phyloP scores from a whole-genome alignment of 2,329 filamentous ascomycete genomes.

The Aspergillus pseudotamarii region DNA sequence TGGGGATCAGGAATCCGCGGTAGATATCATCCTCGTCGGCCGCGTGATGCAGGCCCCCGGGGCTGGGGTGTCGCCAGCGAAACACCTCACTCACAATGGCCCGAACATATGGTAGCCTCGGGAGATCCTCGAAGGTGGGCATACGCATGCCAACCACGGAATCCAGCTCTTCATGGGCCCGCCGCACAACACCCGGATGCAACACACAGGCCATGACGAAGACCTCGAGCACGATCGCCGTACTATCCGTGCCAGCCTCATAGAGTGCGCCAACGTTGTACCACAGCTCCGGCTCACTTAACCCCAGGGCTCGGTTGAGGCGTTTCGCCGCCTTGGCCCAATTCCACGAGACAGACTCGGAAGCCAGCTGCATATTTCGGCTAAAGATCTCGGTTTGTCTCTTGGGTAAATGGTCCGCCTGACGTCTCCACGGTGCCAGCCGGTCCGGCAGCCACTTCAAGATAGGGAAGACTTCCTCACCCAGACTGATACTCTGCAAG shows the following conservation, averaged over 20 bases:
- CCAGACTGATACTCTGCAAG: constrained; percentile 31
- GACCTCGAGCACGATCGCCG: constrained; percentile 8
- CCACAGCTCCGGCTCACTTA: constrained; percentile 6
- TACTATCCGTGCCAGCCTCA: constrained; percentile 10
- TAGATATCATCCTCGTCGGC: constrained; percentile 50
- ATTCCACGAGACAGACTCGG: constrained; percentile 1
- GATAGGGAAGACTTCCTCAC: constrained; percentile 7
- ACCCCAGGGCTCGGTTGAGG: background rate
- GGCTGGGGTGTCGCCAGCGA: constrained; percentile 44
- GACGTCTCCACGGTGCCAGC: constrained; percentile 5
- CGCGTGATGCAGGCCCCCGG: constrained; percentile 50
- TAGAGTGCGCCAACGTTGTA: constrained; percentile 6
- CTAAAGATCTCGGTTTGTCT: background rate
- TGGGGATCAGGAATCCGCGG: constrained; percentile 50
- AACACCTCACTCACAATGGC: constrained; percentile 34
- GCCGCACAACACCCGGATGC: constrained; percentile 38
- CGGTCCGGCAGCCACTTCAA: constrained; percentile 6
- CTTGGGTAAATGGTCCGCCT: background rate
- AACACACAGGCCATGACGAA: constrained; percentile 28
- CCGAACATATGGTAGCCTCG: constrained; percentile 32
- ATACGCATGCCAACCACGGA: constrained; percentile 32
- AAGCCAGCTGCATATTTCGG: constrained; percentile 1
- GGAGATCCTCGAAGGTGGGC: constrained; percentile 33
- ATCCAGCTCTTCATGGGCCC: constrained; percentile 41
- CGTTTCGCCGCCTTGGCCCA: background rate